These are phyloP conservation scores for Corymbia citriodora DNA, from an alignment of 441 rosid species.

Conservation along the genomic window DNA sequence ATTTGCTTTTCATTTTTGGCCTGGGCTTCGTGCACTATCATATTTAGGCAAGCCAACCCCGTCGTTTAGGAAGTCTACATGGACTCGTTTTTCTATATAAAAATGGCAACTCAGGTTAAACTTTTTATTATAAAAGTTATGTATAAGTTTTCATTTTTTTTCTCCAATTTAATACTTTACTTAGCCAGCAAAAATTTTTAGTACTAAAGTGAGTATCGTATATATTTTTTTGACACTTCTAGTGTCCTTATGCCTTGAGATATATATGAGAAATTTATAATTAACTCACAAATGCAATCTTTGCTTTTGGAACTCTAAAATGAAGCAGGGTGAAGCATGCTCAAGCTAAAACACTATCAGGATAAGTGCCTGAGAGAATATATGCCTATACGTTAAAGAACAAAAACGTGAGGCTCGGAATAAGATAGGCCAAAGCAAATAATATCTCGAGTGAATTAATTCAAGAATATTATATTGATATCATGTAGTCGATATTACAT, in stretches of 20 bases:
- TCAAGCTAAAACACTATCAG: rapidly evolving
- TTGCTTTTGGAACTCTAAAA: background rate
- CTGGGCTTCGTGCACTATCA: background rate
- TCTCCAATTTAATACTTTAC: too few relatives aligned
- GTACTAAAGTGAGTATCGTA: rapidly evolving
- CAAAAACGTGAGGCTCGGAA: rapidly evolving
- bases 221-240: too few relatives aligned
- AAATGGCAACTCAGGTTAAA: background rate
- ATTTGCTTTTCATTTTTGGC: background rate
- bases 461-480: background rate
- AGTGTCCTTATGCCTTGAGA: too few relatives aligned
- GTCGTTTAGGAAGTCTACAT: background rate
- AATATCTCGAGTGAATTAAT: background rate
- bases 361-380: background rate
- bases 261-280: background rate
- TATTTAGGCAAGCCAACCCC: background rate
- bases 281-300: rapidly evolving
- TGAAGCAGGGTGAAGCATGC: background rate
- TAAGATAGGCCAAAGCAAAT: rapidly evolving
- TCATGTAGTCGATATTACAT: background rate
- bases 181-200: too few relatives aligned
- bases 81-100: background rate
- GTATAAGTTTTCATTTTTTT: too few relatives aligned
- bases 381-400: rapidly evolving
- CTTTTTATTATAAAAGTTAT: too few relatives aligned